Conservation (phyloP, 371 early-diverging fungal species). For the Mucor mucedo region DNA sequence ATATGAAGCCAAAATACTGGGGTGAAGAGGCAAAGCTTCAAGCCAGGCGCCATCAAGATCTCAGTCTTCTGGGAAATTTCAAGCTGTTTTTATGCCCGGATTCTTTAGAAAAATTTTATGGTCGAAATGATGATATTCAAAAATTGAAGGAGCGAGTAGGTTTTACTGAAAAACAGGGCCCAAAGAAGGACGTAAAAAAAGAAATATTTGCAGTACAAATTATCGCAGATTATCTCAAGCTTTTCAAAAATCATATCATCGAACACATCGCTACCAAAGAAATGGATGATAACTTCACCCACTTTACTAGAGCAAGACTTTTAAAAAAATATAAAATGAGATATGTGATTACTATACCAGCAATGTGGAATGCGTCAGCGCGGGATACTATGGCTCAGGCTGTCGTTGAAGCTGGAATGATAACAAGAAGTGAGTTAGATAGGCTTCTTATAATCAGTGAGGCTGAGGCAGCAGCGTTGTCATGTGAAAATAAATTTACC, state of each 20-base stretch:
- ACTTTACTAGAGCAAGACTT: not conserved
- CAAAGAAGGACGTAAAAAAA: too few relatives aligned
- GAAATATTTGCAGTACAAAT: too few relatives aligned
- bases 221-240: slow-evolving; percentile 2
- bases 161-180: too few relatives aligned
- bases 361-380: slow-evolving; percentile 44
- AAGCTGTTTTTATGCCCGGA: slow-evolving; percentile 2
- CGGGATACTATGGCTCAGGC: slow-evolving; percentile 43
- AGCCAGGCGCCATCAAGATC: not conserved
- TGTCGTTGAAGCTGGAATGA: slow-evolving; percentile 39
- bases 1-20: not conserved
- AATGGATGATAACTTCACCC: not conserved
- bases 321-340: not conserved
- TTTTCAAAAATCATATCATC: not conserved
- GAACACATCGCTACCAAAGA: not conserved
- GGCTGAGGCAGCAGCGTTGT: slow-evolving; percentile 47
- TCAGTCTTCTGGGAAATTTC: not conserved
- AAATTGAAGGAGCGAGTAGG: too few relatives aligned
- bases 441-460: slow-evolving; percentile 53
- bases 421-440: slow-evolving; percentile 32
- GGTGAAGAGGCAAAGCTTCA: not conserved
- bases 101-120: not conserved
- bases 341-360: slow-evolving; percentile 22
- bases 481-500: slow-evolving; percentile 24
- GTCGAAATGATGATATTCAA: too few relatives aligned